A percentile compares a stretch with the other conserved stretches of the same genome.
phyloP scores from a whole-genome alignment of 495 filamentous ascomycete genomes.

The Rhizodiscina lignyota region DNA sequence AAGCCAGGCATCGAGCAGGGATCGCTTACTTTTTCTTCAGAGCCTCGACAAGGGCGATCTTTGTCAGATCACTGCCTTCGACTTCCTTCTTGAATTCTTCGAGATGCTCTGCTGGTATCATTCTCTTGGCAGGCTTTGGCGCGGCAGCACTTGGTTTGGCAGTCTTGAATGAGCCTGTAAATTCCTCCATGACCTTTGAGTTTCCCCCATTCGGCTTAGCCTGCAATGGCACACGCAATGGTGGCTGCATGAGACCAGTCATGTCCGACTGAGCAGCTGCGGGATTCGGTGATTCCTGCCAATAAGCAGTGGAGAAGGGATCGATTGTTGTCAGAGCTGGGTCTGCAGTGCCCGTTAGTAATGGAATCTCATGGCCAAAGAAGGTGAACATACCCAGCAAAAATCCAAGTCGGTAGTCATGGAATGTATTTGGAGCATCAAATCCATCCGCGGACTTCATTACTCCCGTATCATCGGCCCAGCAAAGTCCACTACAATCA shows the following conservation, averaged over 20 bases:
- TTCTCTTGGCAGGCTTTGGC: conserved; percentile 22
- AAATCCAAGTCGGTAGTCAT: conserved; percentile 51
- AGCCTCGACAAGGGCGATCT: conserved; percentile 57
- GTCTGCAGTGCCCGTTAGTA: conserved; percentile 16
- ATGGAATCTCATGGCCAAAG: conserved; percentile 3
- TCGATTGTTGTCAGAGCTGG: conserved; percentile 44
- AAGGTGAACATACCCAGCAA: conserved; percentile 40
- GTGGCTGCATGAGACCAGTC: too few relatives aligned
- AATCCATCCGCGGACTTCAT: too few relatives aligned
- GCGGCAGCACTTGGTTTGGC: conserved; percentile 4
- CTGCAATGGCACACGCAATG: too few relatives aligned
- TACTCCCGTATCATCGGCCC: conserved; percentile 50
- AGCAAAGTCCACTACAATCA: conserved; percentile 59
- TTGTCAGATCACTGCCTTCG: conserved; percentile 54
- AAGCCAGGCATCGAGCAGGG: too few relatives aligned
- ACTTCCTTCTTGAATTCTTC: conserved; percentile 57
- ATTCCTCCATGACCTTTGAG: not conserved
- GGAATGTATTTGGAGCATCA: too few relatives aligned
- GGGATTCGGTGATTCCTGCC: conserved; percentile 28
- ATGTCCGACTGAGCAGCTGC: too few relatives aligned
- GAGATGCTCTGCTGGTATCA: conserved; percentile 44
- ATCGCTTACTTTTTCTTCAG: conserved; percentile 44
- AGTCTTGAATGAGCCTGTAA: conserved; percentile 2
- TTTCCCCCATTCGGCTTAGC: too few relatives aligned
- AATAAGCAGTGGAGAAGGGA: conserved; percentile 71